Conservation (phyloP, 768 basidiomycete species). For the Lactarius quietus region DNA sequence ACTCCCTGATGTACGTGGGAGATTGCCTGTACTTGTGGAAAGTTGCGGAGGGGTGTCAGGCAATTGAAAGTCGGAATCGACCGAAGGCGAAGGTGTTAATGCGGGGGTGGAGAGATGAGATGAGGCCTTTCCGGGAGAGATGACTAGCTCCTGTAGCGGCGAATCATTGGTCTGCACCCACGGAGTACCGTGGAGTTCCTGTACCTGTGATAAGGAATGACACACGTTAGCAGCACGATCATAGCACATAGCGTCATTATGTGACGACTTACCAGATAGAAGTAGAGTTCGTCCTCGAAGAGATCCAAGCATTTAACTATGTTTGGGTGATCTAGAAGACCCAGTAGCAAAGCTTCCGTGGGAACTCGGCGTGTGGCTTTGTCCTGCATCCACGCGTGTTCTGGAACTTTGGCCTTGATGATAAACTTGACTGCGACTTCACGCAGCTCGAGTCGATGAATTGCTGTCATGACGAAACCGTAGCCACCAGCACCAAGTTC, state of each 20-base stretch:
- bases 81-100: conserved; percentile 25
- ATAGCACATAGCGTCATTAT: conserved; percentile 2
- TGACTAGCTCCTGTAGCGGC: conserved; percentile 12
- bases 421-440: conserved; percentile 97
- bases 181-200: conserved; percentile 90
- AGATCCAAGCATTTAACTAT: conserved; percentile 82
- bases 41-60: conserved; percentile 23
- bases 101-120: conserved; percentile 24
- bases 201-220: conserved; percentile 50
- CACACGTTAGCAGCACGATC: conserved; percentile 7
- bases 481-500: conserved; percentile 91
- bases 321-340: conserved; percentile 68
- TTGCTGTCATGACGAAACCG: conserved; percentile 90
- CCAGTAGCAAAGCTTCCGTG: conserved; percentile 76
- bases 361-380: conserved; percentile 62
- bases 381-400: conserved; percentile 62
- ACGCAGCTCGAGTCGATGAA: conserved; percentile 50
- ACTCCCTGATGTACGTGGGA: conserved; percentile 6
- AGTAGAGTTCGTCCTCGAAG: conserved; percentile 80
- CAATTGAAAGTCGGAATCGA: conserved; percentile 18
- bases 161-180: conserved; percentile 56
- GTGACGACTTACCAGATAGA: conserved; percentile 68
- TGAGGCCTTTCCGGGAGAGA: conserved; percentile 12
- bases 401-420: conserved; percentile 65
- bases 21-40: conserved; percentile 7